Conservation (phyloP, 2,329 filamentous ascomycete genomes). For the Fusarium sp. region DNA sequence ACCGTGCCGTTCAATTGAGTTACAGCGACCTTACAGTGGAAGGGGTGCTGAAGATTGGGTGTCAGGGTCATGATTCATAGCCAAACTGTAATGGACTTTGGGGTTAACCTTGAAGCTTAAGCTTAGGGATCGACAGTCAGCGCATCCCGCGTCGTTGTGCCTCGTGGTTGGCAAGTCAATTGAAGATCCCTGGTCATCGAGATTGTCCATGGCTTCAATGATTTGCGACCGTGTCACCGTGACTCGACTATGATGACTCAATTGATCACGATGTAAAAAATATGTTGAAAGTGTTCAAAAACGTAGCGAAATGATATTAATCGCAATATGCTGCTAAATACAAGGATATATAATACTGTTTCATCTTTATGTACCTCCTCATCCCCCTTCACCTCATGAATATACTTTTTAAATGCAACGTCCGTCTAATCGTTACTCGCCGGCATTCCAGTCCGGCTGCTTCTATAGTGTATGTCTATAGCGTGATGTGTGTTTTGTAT, state of each 20-base stretch:
- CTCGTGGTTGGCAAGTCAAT: too few relatives aligned
- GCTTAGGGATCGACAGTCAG: background rate
- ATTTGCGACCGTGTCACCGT: background rate
- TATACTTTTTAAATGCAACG: conserved; percentile 21
- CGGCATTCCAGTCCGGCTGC: conserved; percentile 30
- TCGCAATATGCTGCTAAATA: conserved; percentile 31
- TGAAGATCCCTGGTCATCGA: background rate
- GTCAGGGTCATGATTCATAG: conserved; percentile 14
- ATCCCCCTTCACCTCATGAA: conserved; percentile 5
- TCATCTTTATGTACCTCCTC: conserved; percentile 24
- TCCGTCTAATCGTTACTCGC: conserved; percentile 34
- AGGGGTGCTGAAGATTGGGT: background rate
- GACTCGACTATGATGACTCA: background rate
- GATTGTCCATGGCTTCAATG: background rate
- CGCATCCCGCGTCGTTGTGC: background rate
- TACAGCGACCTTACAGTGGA: background rate
- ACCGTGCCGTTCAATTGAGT: background rate
- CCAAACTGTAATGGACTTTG: background rate
- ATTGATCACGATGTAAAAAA: background rate
- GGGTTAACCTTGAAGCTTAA: background rate
- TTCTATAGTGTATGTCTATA: conserved; percentile 22
- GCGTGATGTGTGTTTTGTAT: background rate
- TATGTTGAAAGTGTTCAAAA: background rate
- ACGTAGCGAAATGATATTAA: conserved; percentile 32
- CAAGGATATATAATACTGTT: conserved; percentile 36